Conservation (phyloP, 805 yeast genomes). For the Dipodascus geniculatus region DNA sequence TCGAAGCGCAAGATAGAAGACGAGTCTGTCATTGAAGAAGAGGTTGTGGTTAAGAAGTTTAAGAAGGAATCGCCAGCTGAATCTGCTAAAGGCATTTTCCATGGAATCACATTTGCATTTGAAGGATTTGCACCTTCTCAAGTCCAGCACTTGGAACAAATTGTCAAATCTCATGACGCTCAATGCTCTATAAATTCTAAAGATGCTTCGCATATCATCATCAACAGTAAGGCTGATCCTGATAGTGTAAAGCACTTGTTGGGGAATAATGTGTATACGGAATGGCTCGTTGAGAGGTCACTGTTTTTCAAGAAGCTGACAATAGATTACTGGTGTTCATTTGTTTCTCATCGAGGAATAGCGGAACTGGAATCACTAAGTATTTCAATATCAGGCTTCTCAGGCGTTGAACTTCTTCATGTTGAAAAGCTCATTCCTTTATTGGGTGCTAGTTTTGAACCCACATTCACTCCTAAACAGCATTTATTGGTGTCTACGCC, state of each 20-base stretch:
- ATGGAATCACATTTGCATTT: constrained; percentile 32
- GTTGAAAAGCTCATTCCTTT: constrained; percentile 46
- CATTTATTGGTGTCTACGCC: constrained; percentile 39
- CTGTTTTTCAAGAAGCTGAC: constrained; percentile 41
- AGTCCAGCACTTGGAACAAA: constrained; percentile 27
- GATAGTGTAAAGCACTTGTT: constrained; percentile 8
- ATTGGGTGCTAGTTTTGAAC: constrained; percentile 41
- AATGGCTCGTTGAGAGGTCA: constrained; percentile 72
- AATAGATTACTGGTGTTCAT: constrained; percentile 50
- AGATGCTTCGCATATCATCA: constrained; percentile 13
- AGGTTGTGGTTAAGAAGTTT: background rate
- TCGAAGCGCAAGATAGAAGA: background rate
- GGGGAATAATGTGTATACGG: constrained; percentile 39
- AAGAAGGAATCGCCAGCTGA: background rate
- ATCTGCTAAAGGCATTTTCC: constrained; percentile 26
- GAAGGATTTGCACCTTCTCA: constrained; percentile 33
- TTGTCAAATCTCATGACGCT: constrained; percentile 39
- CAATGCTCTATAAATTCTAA: constrained; percentile 11
- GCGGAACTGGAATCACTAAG: constrained; percentile 19
- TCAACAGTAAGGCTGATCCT: constrained; percentile 21
- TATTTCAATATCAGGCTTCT: constrained; percentile 59
- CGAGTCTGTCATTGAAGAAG: background rate
- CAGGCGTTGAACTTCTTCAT: constrained; percentile 67
- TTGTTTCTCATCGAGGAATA: constrained; percentile 22
- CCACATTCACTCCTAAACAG: constrained; percentile 36